Base-by-base conservation (phyloP, 129 eudicot genomes). In the Tagetes erecta region DNA sequence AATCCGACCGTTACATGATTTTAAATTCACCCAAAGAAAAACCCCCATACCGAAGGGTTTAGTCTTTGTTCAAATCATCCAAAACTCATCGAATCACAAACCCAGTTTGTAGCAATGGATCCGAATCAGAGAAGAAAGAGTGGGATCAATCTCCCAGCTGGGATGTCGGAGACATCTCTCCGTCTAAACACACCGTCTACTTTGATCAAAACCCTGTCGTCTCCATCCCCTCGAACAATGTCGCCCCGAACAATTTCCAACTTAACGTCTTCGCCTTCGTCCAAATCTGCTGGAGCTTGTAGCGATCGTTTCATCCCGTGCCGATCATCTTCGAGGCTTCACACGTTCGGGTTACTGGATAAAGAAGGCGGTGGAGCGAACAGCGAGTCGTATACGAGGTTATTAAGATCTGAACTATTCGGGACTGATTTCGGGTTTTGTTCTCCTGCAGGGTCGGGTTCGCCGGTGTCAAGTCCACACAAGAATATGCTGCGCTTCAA, bases 241-340 rank as follows among this genome's bases (percentile, higher is more conserved):
- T 84, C 91, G 33, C 89, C 89, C 0, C 73, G 89, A 37, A 85
- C 89, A 2, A 79, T 85, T 3, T 85, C 89, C 2, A 86, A 82
- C 58, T 46, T 89, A 13, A 60, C 91, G 2, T 82, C 96, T 3
- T 82, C 96, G 3, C 84, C 96, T 11, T 88, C 95, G 49, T 86
- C 92, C 1, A 87, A 84, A 64, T 78, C 97, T 2, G 80, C 91
- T 7, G 86, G 78, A 13, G 80, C 90, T 41, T 91, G 97, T 78
- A 94, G 99, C 59, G 99, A 94, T 73, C 81, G 99, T 68, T 94
- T 94, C 74, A 94, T 94, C 13, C 99, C 99, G 0, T 91, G 97
- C 53, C 72, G 99, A 58, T 94, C 99, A 5, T 83, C 97, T 37
- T 94, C 99, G 27, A 86, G 99, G 88, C 91, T 94, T 7, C 96